These are phyloP conservation scores for Elsinoe necatrix DNA, from an alignment of 2,329 filamentous ascomycete genomes.

Conservation along the genomic window DNA sequence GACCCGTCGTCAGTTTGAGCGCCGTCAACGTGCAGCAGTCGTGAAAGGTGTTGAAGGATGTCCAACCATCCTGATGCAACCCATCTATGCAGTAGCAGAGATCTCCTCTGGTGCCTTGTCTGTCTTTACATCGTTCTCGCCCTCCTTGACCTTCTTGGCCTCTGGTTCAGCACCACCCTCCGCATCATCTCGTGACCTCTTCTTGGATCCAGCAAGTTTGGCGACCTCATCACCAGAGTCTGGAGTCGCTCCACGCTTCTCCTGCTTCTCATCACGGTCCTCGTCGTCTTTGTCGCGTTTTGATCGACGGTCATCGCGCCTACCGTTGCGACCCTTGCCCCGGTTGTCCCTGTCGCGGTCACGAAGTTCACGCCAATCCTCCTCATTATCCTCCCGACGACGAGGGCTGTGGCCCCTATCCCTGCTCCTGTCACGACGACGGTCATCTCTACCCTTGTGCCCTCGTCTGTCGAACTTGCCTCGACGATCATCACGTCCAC, in stretches of 20 bases:
- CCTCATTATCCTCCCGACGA: slow-evolving; percentile 19
- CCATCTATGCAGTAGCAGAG: neutral
- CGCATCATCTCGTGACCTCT: slow-evolving; percentile 36
- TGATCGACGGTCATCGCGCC: neutral
- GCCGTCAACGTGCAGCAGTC: neutral
- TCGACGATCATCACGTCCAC: slow-evolving; percentile 2
- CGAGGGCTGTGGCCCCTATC: slow-evolving; percentile 15
- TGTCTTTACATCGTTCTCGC: slow-evolving; percentile 22
- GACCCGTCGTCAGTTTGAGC: slow-evolving; percentile 5
- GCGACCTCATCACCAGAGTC: slow-evolving; percentile 13
- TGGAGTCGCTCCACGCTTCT: slow-evolving; percentile 12
- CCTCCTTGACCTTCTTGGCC: slow-evolving; percentile 42
- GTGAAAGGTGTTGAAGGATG: neutral
- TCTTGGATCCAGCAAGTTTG: slow-evolving; percentile 26
- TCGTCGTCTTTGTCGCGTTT: slow-evolving; percentile 21
- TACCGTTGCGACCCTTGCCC: slow-evolving; percentile 1
- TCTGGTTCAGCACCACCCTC: slow-evolving; percentile 32
- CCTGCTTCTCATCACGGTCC: slow-evolving; percentile 4
- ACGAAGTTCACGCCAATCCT: slow-evolving; percentile 19
- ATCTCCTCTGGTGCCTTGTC: slow-evolving; percentile 11
- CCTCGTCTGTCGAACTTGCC: slow-evolving; percentile 2
- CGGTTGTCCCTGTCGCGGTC: slow-evolving; percentile 8
- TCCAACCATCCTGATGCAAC: neutral
- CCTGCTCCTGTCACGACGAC: slow-evolving; percentile 3
- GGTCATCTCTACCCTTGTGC: neutral